Evolutionary conservation across 2,329 filamentous ascomycete genomes (phyloP).

Genomic region (Mariannaea elegans): DNA sequence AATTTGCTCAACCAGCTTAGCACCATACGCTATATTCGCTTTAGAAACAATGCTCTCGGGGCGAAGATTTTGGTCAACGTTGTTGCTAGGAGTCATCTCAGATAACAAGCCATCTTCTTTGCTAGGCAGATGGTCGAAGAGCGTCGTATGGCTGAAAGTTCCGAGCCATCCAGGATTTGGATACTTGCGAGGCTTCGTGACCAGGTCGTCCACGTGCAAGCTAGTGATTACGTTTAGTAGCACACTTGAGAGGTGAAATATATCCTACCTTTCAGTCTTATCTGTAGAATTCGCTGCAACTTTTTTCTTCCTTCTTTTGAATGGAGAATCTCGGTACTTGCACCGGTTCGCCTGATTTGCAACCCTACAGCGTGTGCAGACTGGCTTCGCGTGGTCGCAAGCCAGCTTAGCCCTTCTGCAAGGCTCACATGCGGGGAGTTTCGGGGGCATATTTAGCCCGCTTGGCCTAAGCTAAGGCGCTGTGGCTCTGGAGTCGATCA

Average conservation of each 20-base stretch:
- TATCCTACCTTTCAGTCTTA: not conserved
- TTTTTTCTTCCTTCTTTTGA: conserved; percentile 12
- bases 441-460: too few relatives aligned
- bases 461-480: too few relatives aligned
- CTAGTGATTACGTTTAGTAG: not conserved
- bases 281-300: not conserved
- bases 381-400: conserved; percentile 38
- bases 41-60: not conserved
- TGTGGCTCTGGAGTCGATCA: too few relatives aligned
- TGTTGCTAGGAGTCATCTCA: not conserved
- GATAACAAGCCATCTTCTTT: not conserved
- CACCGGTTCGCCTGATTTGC: conserved; percentile 4
- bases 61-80: not conserved
- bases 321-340: conserved; percentile 13
- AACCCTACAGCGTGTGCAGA: conserved; percentile 38
- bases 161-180: conserved; percentile 38
- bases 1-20: conserved; percentile 5
- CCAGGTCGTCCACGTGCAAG: not conserved
- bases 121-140: conserved; percentile 26
- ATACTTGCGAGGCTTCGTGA: conserved; percentile 15
- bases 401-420: conserved; percentile 40
- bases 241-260: not conserved
- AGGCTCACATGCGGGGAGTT: conserved; percentile 41
- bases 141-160: conserved; percentile 28
- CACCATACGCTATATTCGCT: conserved; percentile 6